Evolutionary conservation across 441 rosid species (phyloP), one percentile per base, ranked within the genome.

Genomic region (Arabidopsis hybrid): DNA sequence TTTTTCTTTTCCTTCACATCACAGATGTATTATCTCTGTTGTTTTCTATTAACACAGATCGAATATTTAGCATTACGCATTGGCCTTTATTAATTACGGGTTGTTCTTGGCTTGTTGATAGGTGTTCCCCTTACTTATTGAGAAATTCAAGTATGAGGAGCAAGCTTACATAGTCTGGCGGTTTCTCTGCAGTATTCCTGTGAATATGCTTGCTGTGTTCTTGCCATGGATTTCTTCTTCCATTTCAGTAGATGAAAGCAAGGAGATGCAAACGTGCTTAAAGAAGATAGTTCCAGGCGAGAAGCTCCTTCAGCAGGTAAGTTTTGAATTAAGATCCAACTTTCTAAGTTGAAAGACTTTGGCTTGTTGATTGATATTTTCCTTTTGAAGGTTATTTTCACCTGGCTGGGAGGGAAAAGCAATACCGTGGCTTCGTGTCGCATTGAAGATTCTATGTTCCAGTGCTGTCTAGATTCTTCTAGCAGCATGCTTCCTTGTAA

Each of bases 151-250:
- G 62, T 84, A 93, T 71, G 94, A 86, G 68, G 99, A 96, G 87
- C 99, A 93, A 84, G 98, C 98, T 53, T 93, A 88, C 38, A 72
- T 96, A 73, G 97, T 91, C n/a, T 96, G 99, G 99, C 94, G 95
- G 84, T 96, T 96, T 83, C 87, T 95, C 62, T 95, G 99, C 85
- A 91, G 99, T 79, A 90, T 95, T 90, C 98, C 99, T 74, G 97
- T 93, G 67, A 89, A 90, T 79, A 96, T 86, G 97, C 91, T 93
- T 89, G 85, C 93, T 0, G 95, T 89, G 83, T 90, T 93, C 74
- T 97, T 96, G 84, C 99, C 98, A 40, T 91, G 98, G 99, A 93
- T 96, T 79, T 87, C 92, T 53, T 89, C 96, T 36, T 90, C 94
- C 67, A 83, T 96, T 63, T 88, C 99, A 60, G 73, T 84, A 40